These are phyloP conservation scores for Quercus robur DNA, from an alignment of 306 rosid species.

Conservation along the genomic window DNA sequence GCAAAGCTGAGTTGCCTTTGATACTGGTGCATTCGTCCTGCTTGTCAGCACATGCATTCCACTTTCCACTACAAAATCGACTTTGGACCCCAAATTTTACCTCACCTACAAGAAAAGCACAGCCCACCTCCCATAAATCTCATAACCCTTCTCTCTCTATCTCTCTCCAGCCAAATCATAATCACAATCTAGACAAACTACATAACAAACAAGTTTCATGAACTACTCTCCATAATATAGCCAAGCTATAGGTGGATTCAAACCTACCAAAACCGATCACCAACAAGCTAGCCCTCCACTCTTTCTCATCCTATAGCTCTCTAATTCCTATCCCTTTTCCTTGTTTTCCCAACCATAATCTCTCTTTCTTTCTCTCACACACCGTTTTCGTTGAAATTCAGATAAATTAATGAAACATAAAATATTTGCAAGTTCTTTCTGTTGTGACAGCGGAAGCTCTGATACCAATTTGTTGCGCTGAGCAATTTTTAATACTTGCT, in stretches of 20 bases:
- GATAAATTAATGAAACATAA: constrained; percentile 1
- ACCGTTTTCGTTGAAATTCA: not conserved
- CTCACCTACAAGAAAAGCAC: constrained; percentile 97
- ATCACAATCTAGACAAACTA: constrained; percentile 26
- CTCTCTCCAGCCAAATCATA: constrained; percentile 28
- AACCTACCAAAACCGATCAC: constrained; percentile 15
- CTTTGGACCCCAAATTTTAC: constrained; percentile 82
- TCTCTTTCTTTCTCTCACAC: not conserved
- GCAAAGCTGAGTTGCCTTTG: constrained; percentile 87
- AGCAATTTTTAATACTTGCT: not conserved
- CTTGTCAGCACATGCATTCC: constrained; percentile 99
- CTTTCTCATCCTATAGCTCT: constrained; percentile 12
- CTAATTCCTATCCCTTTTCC: constrained; percentile 8
- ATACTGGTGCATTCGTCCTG: constrained; percentile 72
- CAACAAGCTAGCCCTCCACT: not conserved
- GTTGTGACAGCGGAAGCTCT: no score
- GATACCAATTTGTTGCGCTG: no score
- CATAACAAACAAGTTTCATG: constrained; percentile 15
- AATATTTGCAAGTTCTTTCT: not conserved
- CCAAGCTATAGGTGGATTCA: not conserved
- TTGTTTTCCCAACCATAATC: constrained; percentile 25
- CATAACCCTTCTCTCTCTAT: constrained; percentile 31
- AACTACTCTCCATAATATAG: constrained; percentile 18
- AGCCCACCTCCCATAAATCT: constrained; percentile 54
- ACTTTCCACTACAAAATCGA: constrained; percentile 88